Evolutionary conservation across 164 flowering plant genomes (phyloP), one percentile per base, ranked within the genome.

Genomic region (Aristolochia californica): DNA sequence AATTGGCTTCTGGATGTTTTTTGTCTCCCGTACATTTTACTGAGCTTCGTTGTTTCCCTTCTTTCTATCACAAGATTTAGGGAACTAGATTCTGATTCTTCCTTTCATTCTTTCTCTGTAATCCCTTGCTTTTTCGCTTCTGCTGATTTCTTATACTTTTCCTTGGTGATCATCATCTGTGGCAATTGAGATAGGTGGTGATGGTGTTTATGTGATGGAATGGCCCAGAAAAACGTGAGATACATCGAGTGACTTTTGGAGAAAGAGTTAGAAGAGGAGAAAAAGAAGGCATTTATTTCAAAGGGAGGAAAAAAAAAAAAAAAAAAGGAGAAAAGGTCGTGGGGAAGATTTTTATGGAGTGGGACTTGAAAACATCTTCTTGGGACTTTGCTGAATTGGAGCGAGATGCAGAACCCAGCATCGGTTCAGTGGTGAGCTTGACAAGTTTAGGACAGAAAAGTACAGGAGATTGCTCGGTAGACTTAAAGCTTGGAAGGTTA

Each of bases 291-390:
- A 34, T 2, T 2, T 7, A n/a, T 2, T 3, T 34, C 10, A n/a
- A n/a, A n/a, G n/a, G n/a, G n/a, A n/a, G n/a, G 40, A 34, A 38
- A 22, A 10, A 56, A 55, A 63, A 11, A 7, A 40, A 62, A 60
- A 48, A 50, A 50, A 18, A 17, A 48, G 45, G 26, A 43, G 50
- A 23, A 24, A 13, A 52, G 25, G n/a, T 43, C 45, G 20, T 45
- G 21, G 44, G 54, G 48, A n/a, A 44, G 23, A 21, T 8, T 55
- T 70, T 58, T 60, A 80, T 83, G 85, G 83, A 83, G 59, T 81
- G 89, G 84, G 78, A 78, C 54, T 66, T 75, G 68, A 83, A 74
- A 63, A 63, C 75, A 58, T 65, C 77, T 57, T 57, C 69, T 68
- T 80, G 84, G 80, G 81, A 50, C 13, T 50, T 50, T 20, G 22